Base-by-base conservation (phyloP, 2,329 filamentous ascomycete species). In the Aspergillus sergii region DNA sequence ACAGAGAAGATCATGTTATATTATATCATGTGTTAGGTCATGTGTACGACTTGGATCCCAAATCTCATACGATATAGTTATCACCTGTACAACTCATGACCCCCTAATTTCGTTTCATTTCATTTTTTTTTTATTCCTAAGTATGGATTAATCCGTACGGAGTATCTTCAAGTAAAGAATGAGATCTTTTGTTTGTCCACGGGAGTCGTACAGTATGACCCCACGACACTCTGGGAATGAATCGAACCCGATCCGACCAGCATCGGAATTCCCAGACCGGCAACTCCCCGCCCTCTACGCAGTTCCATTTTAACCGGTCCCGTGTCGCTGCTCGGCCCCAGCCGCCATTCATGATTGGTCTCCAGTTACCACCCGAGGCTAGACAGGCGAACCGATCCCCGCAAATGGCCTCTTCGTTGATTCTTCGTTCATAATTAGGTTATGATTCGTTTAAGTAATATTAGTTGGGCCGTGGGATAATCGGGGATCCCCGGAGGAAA, bases 261-360 rank as follows among this genome's bases (percentile, higher is more conserved):
- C 62, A 62, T 60, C 62, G 62, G 62, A 66, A 69, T 61, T 66
- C 63, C 65, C 39, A 59, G 56, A 32, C 58, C 61, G 61, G 58
- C 58, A 60, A 57, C 16, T 62, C 26, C 66, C 64, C 64, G 63
- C 60, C 21, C 34, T 55, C 23, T 55, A n/a, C 32, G 9, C 32
- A 55, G 51, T 55, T 26, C 55, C 66, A 68, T 55, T 69, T 69
- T 68, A 69, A 66, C 66, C 68, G 68, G 68, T 67, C 65, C 65
- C 67, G 63, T 67, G 64, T 66, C 58, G 65, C 64, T 64, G 53
- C 50, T 66, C 64, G 61, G 63, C 59, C 62, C 59, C 58, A 65
- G 58, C 64, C 64, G 64, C 34, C 48, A 43, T 6, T 48, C 34
- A 58, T 67, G 66, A 67, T 67, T 67, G 66, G 66, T 62, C 61